phyloP scores from a whole-genome alignment of 2,329 filamentous ascomycete genomes.

The Stenocarpella maydis region DNA sequence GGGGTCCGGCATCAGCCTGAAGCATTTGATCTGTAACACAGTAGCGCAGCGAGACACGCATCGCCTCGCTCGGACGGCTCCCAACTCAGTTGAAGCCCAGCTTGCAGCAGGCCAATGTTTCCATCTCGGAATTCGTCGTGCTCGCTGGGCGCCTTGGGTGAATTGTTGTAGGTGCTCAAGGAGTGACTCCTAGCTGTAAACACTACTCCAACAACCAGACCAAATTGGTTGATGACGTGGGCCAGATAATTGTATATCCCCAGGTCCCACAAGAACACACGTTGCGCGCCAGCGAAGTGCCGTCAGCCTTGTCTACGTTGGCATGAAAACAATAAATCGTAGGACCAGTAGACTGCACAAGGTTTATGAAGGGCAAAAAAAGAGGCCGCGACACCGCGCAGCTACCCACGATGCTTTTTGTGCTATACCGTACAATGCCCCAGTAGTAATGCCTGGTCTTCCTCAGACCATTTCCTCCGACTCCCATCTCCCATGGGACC shows the following conservation, averaged over 20 bases:
- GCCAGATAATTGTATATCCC: too few relatives aligned
- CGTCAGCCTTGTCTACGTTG: background rate
- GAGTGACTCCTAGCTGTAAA: background rate
- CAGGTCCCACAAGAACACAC: background rate
- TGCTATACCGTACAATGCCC: constrained; percentile 23
- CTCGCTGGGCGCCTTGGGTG: background rate
- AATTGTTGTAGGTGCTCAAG: background rate
- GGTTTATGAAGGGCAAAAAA: constrained; percentile 8
- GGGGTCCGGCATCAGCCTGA: background rate
- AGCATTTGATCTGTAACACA: background rate
- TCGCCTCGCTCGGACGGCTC: background rate
- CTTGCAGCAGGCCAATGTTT: background rate
- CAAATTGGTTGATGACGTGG: background rate
- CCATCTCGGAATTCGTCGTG: background rate
- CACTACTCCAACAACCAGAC: background rate
- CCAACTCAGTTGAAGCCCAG: background rate
- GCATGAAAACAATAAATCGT: background rate
- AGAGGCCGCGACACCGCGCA: background rate
- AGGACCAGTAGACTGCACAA: background rate
- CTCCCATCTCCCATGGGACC: background rate
- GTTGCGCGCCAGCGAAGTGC: background rate
- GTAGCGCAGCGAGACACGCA: background rate
- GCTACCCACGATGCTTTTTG: constrained; percentile 4
- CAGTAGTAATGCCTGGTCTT: constrained; percentile 19
- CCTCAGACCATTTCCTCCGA: background rate